Evolutionary conservation across 139 green algal genomes (phyloP).

Genomic region (Diplosphaera chodatii): DNA sequence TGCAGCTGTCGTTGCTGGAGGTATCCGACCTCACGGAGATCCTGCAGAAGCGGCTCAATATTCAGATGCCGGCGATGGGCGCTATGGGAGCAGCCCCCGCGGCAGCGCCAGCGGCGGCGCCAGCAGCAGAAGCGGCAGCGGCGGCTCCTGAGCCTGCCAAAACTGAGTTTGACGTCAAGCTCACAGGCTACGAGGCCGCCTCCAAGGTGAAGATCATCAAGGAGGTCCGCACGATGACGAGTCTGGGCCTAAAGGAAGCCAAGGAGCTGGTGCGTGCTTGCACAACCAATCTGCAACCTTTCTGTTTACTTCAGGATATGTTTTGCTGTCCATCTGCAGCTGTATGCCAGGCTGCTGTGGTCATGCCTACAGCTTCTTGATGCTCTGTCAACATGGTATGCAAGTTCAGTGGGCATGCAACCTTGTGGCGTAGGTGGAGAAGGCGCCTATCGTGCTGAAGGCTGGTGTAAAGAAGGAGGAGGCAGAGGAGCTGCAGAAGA

Average conservation of each 20-base stretch:
- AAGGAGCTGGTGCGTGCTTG: constrained; percentile 84
- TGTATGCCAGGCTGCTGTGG: no score
- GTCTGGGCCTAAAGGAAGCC: constrained; percentile 94
- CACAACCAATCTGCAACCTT: no score
- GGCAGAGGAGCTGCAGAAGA: constrained; percentile 86
- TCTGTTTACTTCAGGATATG: no score
- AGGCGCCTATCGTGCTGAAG: constrained; percentile 84
- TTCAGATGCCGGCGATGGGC: constrained; percentile 29
- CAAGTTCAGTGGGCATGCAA: no score
- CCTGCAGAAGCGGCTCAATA: constrained; percentile 55
- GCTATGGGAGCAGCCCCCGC: not conserved
- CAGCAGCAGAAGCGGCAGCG: constrained; percentile 31
- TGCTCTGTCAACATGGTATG: no score
- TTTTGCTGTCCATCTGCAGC: no score
- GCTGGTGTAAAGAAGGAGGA: constrained; percentile 87
- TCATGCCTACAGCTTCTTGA: no score
- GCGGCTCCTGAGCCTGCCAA: constrained; percentile 87
- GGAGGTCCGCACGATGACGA: constrained; percentile 87
- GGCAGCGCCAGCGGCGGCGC: constrained; percentile 11
- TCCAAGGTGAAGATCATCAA: constrained; percentile 99
- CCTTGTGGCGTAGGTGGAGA: constrained; percentile 77
- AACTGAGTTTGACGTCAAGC: constrained; percentile 93
- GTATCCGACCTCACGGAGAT: constrained; percentile 65
- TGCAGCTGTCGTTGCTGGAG: constrained; percentile 69
- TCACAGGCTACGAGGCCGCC: constrained; percentile 83